Percentiles rank a stretch among this genome's conserved stretches.
These are phyloP conservation scores for Penicillium longicatenatum DNA, from an alignment of 495 filamentous ascomycete genomes.

Conservation along the genomic window DNA sequence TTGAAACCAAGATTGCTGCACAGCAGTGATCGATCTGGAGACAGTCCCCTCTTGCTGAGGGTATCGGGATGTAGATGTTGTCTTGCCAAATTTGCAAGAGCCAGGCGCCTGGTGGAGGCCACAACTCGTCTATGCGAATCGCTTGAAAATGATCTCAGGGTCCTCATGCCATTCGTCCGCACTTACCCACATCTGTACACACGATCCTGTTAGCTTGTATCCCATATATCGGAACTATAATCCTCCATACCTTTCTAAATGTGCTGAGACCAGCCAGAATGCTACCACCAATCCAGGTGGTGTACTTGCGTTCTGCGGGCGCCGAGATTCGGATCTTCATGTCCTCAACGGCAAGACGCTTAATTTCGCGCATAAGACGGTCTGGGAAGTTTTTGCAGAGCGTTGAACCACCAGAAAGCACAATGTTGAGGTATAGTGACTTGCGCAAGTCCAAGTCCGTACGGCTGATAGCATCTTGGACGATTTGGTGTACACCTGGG, in stretches of 20 bases:
- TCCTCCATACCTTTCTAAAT: conserved; percentile 83
- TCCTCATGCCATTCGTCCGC: conserved; percentile 99
- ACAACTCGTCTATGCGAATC: conserved; percentile 66
- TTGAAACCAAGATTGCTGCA: not conserved
- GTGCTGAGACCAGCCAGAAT: conserved; percentile 97
- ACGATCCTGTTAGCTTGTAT: conserved; percentile 14
- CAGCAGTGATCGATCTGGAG: conserved; percentile 4
- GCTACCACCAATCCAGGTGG: conserved; percentile 97
- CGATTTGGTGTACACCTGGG: conserved; percentile 94
- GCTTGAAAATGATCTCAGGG: conserved; percentile 96
- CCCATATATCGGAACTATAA: not conserved
- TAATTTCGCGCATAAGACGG: conserved; percentile 86
- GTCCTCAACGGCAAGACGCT: conserved; percentile 90
- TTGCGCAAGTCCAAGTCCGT: conserved; percentile 98
- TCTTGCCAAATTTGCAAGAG: conserved; percentile 4
- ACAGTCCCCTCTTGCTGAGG: conserved; percentile 7
- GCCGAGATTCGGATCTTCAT: conserved; percentile 99
- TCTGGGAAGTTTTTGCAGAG: conserved; percentile 95
- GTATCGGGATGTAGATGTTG: not conserved
- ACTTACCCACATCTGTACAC: conserved; percentile 92
- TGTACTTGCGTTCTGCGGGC: conserved; percentile 96
- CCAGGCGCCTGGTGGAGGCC: not conserved
- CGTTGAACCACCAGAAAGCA: conserved; percentile 92
- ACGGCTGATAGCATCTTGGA: conserved; percentile 92
- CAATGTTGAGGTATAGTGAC: conserved; percentile 91